Conservation (phyloP, 1,139 yeast species). For the Zhuliangozyma blackwelliae region DNA sequence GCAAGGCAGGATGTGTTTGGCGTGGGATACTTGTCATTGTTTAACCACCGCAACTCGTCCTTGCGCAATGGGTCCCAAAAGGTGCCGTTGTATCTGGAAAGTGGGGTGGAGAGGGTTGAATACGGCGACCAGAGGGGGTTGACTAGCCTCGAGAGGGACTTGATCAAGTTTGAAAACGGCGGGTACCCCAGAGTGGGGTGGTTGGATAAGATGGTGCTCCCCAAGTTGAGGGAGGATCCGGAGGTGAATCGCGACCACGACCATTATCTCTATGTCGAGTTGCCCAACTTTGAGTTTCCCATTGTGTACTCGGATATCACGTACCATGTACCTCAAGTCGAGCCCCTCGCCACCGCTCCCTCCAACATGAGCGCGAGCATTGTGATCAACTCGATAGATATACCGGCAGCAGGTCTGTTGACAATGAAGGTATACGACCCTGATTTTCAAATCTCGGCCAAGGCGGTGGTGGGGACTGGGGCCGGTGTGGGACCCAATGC, state of each 20-base stretch:
- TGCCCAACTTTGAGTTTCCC: constrained; percentile 76
- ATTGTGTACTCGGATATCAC: constrained; percentile 67
- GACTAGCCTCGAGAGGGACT: constrained; percentile 45
- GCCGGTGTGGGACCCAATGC: not conserved
- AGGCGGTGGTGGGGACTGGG: constrained; percentile 1
- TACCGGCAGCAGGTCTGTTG: constrained; percentile 15
- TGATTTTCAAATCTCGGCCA: constrained; percentile 24
- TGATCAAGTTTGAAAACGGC: constrained; percentile 67
- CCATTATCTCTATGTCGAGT: constrained; percentile 60
- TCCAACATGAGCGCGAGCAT: constrained; percentile 17
- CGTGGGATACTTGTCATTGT: constrained; percentile 55
- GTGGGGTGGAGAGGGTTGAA: constrained; percentile 11
- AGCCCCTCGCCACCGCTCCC: constrained; percentile 6
- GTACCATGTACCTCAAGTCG: constrained; percentile 15
- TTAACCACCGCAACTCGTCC: constrained; percentile 36
- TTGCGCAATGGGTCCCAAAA: constrained; percentile 39
- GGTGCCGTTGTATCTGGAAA: constrained; percentile 20
- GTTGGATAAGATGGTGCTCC: constrained; percentile 68
- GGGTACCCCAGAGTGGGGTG: constrained; percentile 62
- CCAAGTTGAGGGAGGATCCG: constrained; percentile 45
- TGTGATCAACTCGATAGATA: constrained; percentile 34
- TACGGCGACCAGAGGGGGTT: constrained; percentile 22
- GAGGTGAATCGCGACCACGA: constrained; percentile 18
- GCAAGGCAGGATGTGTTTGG: constrained; percentile 51
- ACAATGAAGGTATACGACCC: constrained; percentile 34